Evolutionary conservation across 2,329 filamentous ascomycete genomes (phyloP).

Genomic region (Stenocarpella maydis): DNA sequence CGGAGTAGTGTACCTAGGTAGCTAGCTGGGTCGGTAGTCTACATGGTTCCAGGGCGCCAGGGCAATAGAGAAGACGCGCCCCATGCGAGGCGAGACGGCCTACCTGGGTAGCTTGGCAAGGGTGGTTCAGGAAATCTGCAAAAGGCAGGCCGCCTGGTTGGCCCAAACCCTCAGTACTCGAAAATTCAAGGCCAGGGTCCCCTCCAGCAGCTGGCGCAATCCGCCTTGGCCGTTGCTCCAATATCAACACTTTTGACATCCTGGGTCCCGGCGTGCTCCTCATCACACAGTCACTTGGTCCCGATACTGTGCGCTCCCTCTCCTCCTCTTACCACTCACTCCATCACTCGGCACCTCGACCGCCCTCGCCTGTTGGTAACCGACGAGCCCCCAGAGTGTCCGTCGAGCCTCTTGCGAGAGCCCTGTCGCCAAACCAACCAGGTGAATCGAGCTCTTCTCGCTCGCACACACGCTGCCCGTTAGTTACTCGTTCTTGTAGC

Average conservation of each 20-base stretch:
- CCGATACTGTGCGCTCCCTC: neutral
- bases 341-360: neutral
- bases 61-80: conserved; percentile 1
- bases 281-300: too few relatives aligned
- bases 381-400: neutral
- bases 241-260: conserved; percentile 25
- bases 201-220: conserved; percentile 22
- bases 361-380: neutral
- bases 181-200: conserved; percentile 26
- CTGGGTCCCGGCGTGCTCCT: too few relatives aligned
- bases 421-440: neutral
- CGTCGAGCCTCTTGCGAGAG: conserved; percentile 6
- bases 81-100: conserved; percentile 14
- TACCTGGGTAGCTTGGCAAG: conserved; percentile 9
- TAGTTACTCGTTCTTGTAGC: neutral
- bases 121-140: conserved; percentile 2
- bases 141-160: conserved; percentile 20
- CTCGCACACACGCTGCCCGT: neutral
- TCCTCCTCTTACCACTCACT: neutral
- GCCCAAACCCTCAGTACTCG: conserved; percentile 9
- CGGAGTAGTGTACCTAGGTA: too few relatives aligned
- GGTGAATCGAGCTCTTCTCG: neutral
- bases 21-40: neutral
- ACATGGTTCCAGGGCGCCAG: too few relatives aligned
- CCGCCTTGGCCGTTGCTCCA: conserved; percentile 23